Conservation (phyloP, 345 rosid species). For the Heritiera fomes region DNA sequence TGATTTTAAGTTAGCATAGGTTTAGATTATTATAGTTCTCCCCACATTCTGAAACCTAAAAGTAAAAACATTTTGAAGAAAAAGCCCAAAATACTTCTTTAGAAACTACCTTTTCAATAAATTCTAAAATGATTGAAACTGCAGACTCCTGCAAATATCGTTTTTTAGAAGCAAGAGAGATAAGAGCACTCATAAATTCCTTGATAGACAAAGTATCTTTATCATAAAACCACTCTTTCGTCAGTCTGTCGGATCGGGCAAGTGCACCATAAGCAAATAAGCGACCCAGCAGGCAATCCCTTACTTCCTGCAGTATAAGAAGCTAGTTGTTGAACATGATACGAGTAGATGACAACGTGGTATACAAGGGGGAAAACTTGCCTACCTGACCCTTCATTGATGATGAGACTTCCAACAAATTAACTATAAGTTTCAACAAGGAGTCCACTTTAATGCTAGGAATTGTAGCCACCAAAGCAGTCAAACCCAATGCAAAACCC, state of each 20-base stretch:
- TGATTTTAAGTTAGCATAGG: neutral
- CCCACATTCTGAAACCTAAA: neutral
- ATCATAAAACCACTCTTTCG: constrained; percentile 59
- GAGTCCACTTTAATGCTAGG: constrained; percentile 66
- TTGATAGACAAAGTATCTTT: constrained; percentile 52
- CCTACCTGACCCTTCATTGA: constrained; percentile 96
- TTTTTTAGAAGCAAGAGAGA: constrained; percentile 73
- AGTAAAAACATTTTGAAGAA: constrained; percentile 1
- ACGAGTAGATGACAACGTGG: neutral
- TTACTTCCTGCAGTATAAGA: constrained; percentile 61
- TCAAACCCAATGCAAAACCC: constrained; percentile 92
- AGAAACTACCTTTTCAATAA: constrained; percentile 68
- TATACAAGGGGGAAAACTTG: constrained; percentile 13
- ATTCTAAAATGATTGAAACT: constrained; percentile 62
- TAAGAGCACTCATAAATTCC: constrained; percentile 60
- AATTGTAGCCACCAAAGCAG: constrained; percentile 51
- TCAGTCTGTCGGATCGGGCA: constrained; percentile 71
- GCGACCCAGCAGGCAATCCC: constrained; percentile 87
- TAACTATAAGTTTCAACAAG: constrained; percentile 62
- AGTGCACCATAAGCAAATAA: constrained; percentile 90
- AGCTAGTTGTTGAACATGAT: constrained; percentile 14
- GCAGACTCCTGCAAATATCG: constrained; percentile 93
- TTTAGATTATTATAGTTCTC: neutral
- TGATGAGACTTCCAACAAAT: constrained; percentile 73
- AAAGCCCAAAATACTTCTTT: neutral